Evolutionary conservation across 2,329 filamentous ascomycete species (phyloP).

Genomic region (Penicillium sp.): DNA sequence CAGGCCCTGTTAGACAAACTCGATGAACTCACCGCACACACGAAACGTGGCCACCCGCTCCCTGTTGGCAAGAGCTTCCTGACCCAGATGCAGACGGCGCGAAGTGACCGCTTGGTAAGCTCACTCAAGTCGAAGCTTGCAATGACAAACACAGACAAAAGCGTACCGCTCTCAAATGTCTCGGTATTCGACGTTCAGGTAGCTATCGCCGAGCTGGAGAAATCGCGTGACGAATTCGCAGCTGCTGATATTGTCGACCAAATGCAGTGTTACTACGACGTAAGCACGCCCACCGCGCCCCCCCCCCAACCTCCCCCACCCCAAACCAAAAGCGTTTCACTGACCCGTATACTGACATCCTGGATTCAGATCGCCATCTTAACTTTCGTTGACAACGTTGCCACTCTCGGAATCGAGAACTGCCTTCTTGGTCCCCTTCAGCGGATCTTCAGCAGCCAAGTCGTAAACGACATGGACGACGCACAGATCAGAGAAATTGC

Average conservation of each 20-base stretch:
- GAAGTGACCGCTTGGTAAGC: constrained; percentile 16
- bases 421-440: constrained; percentile 52
- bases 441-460: constrained; percentile 47
- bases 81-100: constrained; percentile 9
- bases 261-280: constrained; percentile 41
- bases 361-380: constrained; percentile 37
- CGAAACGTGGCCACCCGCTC: constrained; percentile 31
- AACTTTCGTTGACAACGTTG: constrained; percentile 55
- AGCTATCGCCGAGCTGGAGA: not conserved
- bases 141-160: not conserved
- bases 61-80: constrained; percentile 26
- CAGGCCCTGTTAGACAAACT: constrained; percentile 27
- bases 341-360: no score
- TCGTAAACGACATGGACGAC: constrained; percentile 43
- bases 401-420: constrained; percentile 55
- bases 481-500: constrained; percentile 46
- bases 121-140: constrained; percentile 7
- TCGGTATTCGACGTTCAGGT: not conserved
- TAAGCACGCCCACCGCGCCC: no score
- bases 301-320: no score
- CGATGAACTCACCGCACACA: constrained; percentile 27
- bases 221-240: constrained; percentile 38
- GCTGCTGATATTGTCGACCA: constrained; percentile 51
- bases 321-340: not conserved
- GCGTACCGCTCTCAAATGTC: not conserved